phyloP scores from a whole-genome alignment of 495 filamentous ascomycete species.

The Tuber indicum region DNA sequence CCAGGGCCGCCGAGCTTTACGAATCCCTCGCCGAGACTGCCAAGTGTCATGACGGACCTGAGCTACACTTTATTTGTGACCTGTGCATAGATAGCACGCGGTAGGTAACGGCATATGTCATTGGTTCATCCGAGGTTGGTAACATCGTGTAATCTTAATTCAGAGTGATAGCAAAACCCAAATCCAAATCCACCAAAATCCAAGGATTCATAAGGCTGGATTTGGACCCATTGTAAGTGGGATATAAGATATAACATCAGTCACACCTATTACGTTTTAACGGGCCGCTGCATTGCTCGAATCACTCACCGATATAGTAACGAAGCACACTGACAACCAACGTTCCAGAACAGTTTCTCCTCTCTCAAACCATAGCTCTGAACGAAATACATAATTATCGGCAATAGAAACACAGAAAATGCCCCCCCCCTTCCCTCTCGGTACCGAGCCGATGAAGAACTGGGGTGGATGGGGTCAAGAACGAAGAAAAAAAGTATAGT shows the following conservation, averaged over 20 bases:
- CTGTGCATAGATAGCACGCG: too few species aligned
- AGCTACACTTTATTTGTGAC: not conserved
- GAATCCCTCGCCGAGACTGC: not conserved
- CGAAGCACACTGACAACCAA: not conserved
- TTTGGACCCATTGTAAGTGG: not conserved
- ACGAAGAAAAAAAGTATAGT: slow-evolving; percentile 2
- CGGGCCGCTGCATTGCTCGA: not conserved
- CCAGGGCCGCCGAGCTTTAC: not conserved
- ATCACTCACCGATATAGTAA: not conserved
- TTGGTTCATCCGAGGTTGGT: not conserved
- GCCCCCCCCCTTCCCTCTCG: not conserved
- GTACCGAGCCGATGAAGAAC: not conserved
- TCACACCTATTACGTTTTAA: not conserved
- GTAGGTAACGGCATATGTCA: not conserved
- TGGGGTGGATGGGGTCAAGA: not conserved
- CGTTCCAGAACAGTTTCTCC: not conserved
- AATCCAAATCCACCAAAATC: not conserved
- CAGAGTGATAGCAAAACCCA: not conserved
- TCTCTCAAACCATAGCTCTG: not conserved
- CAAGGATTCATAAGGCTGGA: not conserved
- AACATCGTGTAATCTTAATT: not conserved
- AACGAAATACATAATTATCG: not conserved
- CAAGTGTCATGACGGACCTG: not conserved
- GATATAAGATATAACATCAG: not conserved
- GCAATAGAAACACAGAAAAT: not conserved